Evolutionary conservation across 1,139 yeast species (phyloP).

Genomic region (Geotrichum bryndzae): DNA sequence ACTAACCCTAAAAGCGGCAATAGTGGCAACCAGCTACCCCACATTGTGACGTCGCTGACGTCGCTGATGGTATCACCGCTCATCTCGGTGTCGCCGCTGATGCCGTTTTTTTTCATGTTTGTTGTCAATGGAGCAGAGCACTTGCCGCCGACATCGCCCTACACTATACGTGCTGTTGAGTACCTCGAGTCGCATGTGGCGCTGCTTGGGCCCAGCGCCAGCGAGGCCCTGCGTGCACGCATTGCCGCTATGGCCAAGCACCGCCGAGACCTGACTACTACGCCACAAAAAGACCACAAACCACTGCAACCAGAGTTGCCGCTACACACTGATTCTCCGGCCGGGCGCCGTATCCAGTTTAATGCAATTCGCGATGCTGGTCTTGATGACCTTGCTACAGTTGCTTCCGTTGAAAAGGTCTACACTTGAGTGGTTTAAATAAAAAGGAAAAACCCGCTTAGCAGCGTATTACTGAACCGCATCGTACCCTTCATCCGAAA

Average conservation of each 20-base stretch:
- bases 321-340: neutral
- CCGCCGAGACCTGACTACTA: neutral
- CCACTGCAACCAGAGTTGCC: neutral
- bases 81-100: conserved; percentile 28
- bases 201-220: neutral
- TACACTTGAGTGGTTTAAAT: neutral
- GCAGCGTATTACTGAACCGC: too few species aligned
- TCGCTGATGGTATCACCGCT: conserved; percentile 29
- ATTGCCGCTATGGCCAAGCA: neutral
- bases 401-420: neutral
- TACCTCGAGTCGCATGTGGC: neutral
- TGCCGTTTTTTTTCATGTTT: conserved; percentile 7
- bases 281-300: neutral
- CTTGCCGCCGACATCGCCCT: neutral
- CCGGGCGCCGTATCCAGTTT: neutral
- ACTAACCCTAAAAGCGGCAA: neutral
- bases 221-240: neutral
- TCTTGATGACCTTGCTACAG: neutral
- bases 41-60: conserved; percentile 14
- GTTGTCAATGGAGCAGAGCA: neutral
- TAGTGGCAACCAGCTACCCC: conserved; percentile 1
- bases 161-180: neutral
- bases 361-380: neutral
- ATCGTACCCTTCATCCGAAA: too few species aligned
- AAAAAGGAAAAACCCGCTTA: too few species aligned